Percentiles rank a stretch among this genome's conserved stretches.
Conservation (phyloP, 2,329 filamentous ascomycete species). For the Lojkania enalia region DNA sequence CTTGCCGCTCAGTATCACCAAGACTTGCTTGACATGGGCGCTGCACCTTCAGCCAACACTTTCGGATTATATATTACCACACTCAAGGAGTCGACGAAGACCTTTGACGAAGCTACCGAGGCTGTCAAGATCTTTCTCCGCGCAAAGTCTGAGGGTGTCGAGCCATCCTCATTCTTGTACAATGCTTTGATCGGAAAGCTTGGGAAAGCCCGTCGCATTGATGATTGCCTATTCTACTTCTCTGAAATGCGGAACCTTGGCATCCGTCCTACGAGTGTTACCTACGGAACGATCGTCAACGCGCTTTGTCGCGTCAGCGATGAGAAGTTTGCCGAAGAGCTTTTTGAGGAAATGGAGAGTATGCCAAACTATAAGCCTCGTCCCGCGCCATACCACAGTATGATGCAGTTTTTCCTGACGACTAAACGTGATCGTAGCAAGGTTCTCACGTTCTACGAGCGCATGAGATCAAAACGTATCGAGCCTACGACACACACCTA, state of each 20-base stretch:
- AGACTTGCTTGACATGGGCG: conserved; percentile 86
- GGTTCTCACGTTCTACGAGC: conserved; percentile 91
- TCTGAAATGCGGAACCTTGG: conserved; percentile 92
- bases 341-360: conserved; percentile 98
- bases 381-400: conserved; percentile 95
- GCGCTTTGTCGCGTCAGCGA: conserved; percentile 96
- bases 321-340: conserved; percentile 94
- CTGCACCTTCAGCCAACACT: conserved; percentile 92
- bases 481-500: conserved; percentile 93
- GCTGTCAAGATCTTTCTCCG: conserved; percentile 97
- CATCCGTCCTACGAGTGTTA: conserved; percentile 95
- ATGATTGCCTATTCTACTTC: conserved; percentile 98
- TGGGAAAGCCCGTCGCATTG: conserved; percentile 94
- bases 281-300: conserved; percentile 97
- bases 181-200: conserved; percentile 98
- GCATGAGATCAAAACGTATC: conserved; percentile 87
- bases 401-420: conserved; percentile 99
- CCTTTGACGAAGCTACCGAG: conserved; percentile 95
- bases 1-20: conserved; percentile 86
- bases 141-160: conserved; percentile 89
- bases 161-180: conserved; percentile 96
- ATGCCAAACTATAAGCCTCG: conserved; percentile 99
- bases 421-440: conserved; percentile 96
- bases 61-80: conserved; percentile 99
- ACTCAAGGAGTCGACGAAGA: conserved; percentile 94